phyloP scores from a whole-genome alignment of 805 yeast species.

The Starmerella scarabaei region DNA sequence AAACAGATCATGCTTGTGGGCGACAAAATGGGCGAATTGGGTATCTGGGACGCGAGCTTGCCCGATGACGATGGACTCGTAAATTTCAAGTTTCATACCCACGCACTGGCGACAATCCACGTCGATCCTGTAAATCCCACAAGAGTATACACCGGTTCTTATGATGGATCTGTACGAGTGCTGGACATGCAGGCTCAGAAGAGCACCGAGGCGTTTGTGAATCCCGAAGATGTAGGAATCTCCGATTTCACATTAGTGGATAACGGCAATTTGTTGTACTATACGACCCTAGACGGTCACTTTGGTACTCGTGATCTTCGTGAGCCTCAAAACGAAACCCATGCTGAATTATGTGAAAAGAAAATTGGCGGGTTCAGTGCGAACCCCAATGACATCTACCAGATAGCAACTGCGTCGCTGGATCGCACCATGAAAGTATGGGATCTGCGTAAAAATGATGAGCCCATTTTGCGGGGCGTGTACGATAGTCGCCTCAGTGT shows the following conservation, averaged over 20 bases:
- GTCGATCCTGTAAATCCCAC: constrained; percentile 39
- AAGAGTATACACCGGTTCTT: constrained; percentile 56
- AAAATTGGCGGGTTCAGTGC: constrained; percentile 83
- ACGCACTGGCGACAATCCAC: constrained; percentile 52
- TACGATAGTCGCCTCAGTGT: constrained; percentile 68
- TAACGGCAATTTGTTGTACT: constrained; percentile 41
- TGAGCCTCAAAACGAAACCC: constrained; percentile 17
- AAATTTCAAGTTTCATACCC: constrained; percentile 61
- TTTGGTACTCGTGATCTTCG: constrained; percentile 66
- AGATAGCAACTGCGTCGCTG: constrained; percentile 76
- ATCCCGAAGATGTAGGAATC: constrained; percentile 47
- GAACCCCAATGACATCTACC: constrained; percentile 52
- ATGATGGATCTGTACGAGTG: constrained; percentile 74
- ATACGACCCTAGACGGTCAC: constrained; percentile 70
- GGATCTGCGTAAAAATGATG: constrained; percentile 49
- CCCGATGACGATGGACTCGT: constrained; percentile 35
- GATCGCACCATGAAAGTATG: constrained; percentile 76
- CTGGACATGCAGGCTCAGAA: constrained; percentile 52
- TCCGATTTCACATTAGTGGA: constrained; percentile 58
- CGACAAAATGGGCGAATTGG: constrained; percentile 75
- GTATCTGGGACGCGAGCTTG: constrained; percentile 67
- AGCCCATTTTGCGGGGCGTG: constrained; percentile 6
- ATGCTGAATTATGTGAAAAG: constrained; percentile 58
- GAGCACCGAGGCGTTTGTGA: constrained; percentile 49
- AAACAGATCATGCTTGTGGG: constrained; percentile 68